phyloP scores from a whole-genome alignment of 2,329 filamentous ascomycete species.

The Colletotrichum sp. region DNA sequence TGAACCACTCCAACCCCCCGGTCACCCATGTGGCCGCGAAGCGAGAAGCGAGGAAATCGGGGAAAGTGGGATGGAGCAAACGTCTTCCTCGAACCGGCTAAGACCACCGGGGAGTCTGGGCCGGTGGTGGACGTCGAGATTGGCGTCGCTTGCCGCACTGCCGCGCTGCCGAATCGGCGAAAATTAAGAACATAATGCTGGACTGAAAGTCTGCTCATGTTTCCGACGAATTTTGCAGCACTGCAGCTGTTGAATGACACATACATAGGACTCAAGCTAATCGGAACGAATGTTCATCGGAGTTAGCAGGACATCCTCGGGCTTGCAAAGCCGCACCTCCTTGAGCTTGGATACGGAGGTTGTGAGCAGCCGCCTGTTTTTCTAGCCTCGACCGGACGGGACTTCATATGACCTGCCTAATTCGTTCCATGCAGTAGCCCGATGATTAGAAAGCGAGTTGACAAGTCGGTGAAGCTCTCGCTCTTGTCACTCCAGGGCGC shows the following conservation, averaged over 20 bases:
- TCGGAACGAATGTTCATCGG: neutral
- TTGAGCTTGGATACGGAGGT: neutral
- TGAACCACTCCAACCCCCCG: neutral
- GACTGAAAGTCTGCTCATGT: neutral
- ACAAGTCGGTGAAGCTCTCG: neutral
- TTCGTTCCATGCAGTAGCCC: neutral
- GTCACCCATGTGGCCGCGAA: neutral
- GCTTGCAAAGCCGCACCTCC: neutral
- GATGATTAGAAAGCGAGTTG: neutral
- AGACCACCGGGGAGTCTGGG: neutral
- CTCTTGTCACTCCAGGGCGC: neutral
- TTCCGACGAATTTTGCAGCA: neutral
- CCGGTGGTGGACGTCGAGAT: neutral
- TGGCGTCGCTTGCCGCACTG: neutral
- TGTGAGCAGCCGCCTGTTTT: neutral
- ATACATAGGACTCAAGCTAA: neutral
- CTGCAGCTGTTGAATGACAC: neutral
- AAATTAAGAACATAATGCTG: neutral
- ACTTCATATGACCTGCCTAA: neutral
- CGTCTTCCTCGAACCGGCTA: neutral
- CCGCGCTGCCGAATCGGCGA: slow-evolving; percentile 14
- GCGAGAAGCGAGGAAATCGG: neutral
- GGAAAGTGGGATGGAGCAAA: neutral
- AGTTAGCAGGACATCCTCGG: neutral
- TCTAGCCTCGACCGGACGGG: neutral